A percentile compares a stretch with the other conserved stretches of the same genome.
Evolutionary conservation across 1,139 yeast genomes (phyloP).

Genomic region (Yamadazyma blattariae): DNA sequence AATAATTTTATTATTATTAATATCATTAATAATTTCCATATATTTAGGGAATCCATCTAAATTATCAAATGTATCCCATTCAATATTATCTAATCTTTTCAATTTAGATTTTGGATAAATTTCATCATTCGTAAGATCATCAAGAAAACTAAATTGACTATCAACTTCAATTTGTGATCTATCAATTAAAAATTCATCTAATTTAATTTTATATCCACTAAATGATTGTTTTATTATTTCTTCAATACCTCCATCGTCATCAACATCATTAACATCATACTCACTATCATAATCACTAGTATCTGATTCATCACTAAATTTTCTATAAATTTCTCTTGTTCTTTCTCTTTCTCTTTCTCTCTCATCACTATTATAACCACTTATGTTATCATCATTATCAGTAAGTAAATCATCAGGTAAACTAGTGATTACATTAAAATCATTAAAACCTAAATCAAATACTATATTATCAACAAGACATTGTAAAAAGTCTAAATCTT

Average conservation of each 20-base stretch:
- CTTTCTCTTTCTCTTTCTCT: too few species aligned
- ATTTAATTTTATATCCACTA: slow-evolving; percentile 27
- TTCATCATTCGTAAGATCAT: slow-evolving; percentile 35
- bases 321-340: too few species aligned
- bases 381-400: not conserved
- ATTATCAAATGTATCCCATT: slow-evolving; percentile 37
- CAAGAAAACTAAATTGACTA: slow-evolving; percentile 34
- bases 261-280: not conserved
- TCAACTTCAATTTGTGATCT: slow-evolving; percentile 17
- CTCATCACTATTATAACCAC: not conserved
- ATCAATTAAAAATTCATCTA: slow-evolving; percentile 33
- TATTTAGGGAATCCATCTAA: slow-evolving; percentile 22
- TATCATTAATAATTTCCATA: slow-evolving; percentile 17
- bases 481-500: slow-evolving; percentile 32
- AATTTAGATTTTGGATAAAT: slow-evolving; percentile 27
- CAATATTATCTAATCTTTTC: slow-evolving; percentile 25
- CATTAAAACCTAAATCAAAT: slow-evolving; percentile 34
- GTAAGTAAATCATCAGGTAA: slow-evolving; percentile 12
- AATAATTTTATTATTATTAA: slow-evolving; percentile 10
- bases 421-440: slow-evolving; percentile 14
- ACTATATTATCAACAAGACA: slow-evolving; percentile 35
- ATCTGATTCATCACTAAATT: slow-evolving; percentile 2
- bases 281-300: slow-evolving; percentile 10
- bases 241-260: slow-evolving; percentile 8
- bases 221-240: slow-evolving; percentile 22